phyloP scores from a whole-genome alignment of 2,329 filamentous ascomycete genomes.

The Aspergillus carbonarius region DNA sequence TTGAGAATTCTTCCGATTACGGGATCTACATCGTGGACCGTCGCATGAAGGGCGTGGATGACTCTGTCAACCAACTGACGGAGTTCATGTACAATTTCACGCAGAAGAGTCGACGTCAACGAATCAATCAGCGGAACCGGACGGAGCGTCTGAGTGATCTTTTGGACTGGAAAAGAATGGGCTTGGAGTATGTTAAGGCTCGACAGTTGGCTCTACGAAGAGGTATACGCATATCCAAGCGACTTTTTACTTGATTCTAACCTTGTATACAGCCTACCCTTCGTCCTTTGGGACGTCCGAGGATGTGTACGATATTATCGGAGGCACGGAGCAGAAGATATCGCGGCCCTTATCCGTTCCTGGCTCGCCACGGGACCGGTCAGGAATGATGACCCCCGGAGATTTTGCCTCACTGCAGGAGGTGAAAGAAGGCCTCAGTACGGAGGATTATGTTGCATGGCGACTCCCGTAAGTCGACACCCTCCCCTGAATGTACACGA shows the following conservation, averaged over 20 bases:
- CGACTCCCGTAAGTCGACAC: slow-evolving; percentile 80
- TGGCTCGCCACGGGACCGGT: slow-evolving; percentile 83
- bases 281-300: slow-evolving; percentile 74
- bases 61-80: slow-evolving; percentile 93
- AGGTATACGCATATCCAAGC: slow-evolving; percentile 33
- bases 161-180: slow-evolving; percentile 99
- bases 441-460: slow-evolving; percentile 98
- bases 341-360: slow-evolving; percentile 91
- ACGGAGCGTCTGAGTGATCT: slow-evolving; percentile 93
- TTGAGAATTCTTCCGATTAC: slow-evolving; percentile 96
- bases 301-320: slow-evolving; percentile 85
- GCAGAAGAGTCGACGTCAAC: slow-evolving; percentile 87
- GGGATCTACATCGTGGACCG: slow-evolving; percentile 99
- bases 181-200: slow-evolving; percentile 98
- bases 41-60: slow-evolving; percentile 90
- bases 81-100: slow-evolving; percentile 93
- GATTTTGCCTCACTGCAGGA: slow-evolving; percentile 97
- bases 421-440: slow-evolving; percentile 85
- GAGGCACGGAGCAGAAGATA: slow-evolving; percentile 91
- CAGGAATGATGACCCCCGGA: slow-evolving; percentile 98
- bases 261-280: slow-evolving; percentile 67
- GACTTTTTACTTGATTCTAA: slow-evolving; percentile 13
- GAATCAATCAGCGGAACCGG: slow-evolving; percentile 97
- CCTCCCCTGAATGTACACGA: not conserved
- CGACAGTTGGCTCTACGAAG: slow-evolving; percentile 86